These are phyloP conservation scores for Ceratobasidium sp. DNA, from an alignment of 1,284 basidiomycete genomes.

Conservation along the genomic window DNA sequence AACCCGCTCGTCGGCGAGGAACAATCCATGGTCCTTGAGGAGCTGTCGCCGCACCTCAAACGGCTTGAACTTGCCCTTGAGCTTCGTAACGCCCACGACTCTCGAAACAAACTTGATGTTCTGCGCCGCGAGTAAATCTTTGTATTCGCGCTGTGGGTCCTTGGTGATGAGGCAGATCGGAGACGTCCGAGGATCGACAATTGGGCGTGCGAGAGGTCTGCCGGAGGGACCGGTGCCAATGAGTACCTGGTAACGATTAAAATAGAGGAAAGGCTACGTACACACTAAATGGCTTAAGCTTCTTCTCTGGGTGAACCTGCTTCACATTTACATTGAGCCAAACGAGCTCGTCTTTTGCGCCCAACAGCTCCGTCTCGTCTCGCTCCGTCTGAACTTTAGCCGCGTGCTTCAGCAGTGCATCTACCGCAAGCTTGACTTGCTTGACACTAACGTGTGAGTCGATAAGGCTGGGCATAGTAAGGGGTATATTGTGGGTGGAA, in stretches of 20 bases:
- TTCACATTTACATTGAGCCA: constrained; percentile 91
- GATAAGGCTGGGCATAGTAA: constrained; percentile 61
- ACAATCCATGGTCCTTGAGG: constrained; percentile 90
- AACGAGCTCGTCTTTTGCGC: constrained; percentile 82
- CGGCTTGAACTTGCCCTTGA: constrained; percentile 93
- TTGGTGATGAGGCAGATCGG: constrained; percentile 93
- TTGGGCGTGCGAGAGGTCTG: constrained; percentile 84
- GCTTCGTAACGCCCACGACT: constrained; percentile 92
- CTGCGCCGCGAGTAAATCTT: constrained; percentile 85
- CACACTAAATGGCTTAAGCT: constrained; percentile 88
- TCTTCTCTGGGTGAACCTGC: constrained; percentile 79
- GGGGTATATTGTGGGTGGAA: constrained; percentile 17
- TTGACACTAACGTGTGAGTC: constrained; percentile 75
- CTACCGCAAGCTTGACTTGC: constrained; percentile 85
- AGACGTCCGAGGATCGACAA: constrained; percentile 83
- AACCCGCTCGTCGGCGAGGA: constrained; percentile 93
- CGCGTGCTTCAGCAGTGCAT: constrained; percentile 80
- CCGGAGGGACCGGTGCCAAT: constrained; percentile 32
- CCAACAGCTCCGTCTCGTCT: constrained; percentile 83
- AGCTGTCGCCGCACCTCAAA: constrained; percentile 91
- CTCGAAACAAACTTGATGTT: constrained; percentile 90
- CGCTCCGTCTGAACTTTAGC: constrained; percentile 73
- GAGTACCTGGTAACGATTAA: not conserved
- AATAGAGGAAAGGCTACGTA: constrained; percentile 61
- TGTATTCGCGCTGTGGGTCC: constrained; percentile 96